These are phyloP conservation scores for Fistulinella prunicolor DNA, from an alignment of 768 basidiomycete genomes.

Conservation along the genomic window DNA sequence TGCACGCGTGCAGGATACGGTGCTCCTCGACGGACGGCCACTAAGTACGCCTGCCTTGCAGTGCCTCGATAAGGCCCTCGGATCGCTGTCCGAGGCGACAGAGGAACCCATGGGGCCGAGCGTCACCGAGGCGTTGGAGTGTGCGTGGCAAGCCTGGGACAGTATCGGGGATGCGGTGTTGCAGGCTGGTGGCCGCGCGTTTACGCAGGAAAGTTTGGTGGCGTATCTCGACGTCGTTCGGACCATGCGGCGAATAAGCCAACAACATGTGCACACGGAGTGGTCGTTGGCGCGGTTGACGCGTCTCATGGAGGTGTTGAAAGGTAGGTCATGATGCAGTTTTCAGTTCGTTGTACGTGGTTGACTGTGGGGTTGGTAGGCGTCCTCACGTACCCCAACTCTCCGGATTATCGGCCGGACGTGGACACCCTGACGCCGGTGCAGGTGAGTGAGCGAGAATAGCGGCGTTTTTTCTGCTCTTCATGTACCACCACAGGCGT, in stretches of 20 bases:
- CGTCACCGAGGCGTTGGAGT: constrained; percentile 50
- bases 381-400: constrained; percentile 74
- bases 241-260: constrained; percentile 52
- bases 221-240: constrained; percentile 74
- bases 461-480: background rate
- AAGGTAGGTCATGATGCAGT: constrained; percentile 43
- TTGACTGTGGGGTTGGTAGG: constrained; percentile 36
- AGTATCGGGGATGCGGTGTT: constrained; percentile 57
- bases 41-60: constrained; percentile 84
- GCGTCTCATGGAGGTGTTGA: constrained; percentile 73
- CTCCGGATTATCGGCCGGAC: constrained; percentile 87
- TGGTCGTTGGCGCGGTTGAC: constrained; percentile 66
- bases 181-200: constrained; percentile 20
- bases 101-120: constrained; percentile 32
- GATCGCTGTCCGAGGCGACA: constrained; percentile 44
- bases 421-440: constrained; percentile 77
- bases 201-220: constrained; percentile 76
- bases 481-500: constrained; percentile 48
- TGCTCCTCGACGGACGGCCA: constrained; percentile 61
- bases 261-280: constrained; percentile 45
- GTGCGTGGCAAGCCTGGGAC: constrained; percentile 70
- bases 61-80: constrained; percentile 76
- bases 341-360: background rate
- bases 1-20: constrained; percentile 63
- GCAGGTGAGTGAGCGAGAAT: constrained; percentile 48